Conservation (phyloP, 257 asterid genomes). For the Cynanchum wilfordii region DNA sequence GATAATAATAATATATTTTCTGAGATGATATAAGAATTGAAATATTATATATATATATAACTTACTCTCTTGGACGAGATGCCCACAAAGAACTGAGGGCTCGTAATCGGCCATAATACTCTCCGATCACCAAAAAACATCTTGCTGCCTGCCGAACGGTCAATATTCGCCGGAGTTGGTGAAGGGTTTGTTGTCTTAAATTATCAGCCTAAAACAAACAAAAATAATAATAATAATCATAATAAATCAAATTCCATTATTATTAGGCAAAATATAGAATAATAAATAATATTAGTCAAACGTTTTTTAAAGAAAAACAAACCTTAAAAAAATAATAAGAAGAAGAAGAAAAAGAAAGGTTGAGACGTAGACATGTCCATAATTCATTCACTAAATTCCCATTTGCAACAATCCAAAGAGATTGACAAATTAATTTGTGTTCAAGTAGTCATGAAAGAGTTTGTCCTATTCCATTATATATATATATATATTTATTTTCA, state of each 20-base stretch:
- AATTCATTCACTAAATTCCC: background rate
- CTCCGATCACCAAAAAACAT: constrained; percentile 83
- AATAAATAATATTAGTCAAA: background rate
- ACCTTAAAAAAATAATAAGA: background rate
- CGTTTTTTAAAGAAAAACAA: background rate
- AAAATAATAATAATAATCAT: no score
- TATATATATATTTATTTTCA: constrained; percentile 11
- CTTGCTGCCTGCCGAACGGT: constrained; percentile 82
- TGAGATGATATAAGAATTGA: no score
- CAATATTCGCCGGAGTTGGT: constrained; percentile 61
- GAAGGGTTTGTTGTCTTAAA: constrained; percentile 83
- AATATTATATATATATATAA: background rate
- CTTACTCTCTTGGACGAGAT: constrained; percentile 93
- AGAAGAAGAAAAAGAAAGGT: background rate
- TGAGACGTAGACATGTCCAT: constrained; percentile 3
- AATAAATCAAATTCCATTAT: background rate
- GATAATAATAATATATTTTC: no score
- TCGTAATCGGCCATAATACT: constrained; percentile 79
- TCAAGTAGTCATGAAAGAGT: constrained; percentile 15
- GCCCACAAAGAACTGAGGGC: constrained; percentile 93
- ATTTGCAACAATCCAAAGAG: background rate
- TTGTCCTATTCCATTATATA: constrained; percentile 1
- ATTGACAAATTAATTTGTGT: constrained; percentile 5
- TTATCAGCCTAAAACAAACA: constrained; percentile 67
- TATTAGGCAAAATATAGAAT: background rate